phyloP scores from a whole-genome alignment of 2,329 filamentous ascomycete species.

The Pseudohalonectria lignicola region DNA sequence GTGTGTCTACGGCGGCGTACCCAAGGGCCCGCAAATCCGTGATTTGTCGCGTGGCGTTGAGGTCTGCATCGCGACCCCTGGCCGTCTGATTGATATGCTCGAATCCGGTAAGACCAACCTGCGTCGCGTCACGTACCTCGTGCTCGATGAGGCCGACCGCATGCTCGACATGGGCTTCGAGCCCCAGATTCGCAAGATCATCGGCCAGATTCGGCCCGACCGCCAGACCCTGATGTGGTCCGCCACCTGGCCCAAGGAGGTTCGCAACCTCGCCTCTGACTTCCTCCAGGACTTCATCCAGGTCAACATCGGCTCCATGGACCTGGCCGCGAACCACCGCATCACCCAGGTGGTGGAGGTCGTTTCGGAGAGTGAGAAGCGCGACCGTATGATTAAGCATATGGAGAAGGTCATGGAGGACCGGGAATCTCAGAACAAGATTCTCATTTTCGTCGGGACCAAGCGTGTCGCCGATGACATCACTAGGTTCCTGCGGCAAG shows the following conservation, averaged over 20 bases:
- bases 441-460: constrained; percentile 84
- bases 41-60: constrained; percentile 92
- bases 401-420: constrained; percentile 97
- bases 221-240: constrained; percentile 99
- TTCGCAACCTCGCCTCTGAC: constrained; percentile 80
- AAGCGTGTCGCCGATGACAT: constrained; percentile 98
- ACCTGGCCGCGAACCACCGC: constrained; percentile 91
- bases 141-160: constrained; percentile 96
- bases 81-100: constrained; percentile 96
- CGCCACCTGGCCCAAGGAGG: constrained; percentile 98
- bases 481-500: constrained; percentile 91
- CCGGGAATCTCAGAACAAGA: constrained; percentile 87
- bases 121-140: constrained; percentile 92
- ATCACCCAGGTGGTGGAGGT: constrained; percentile 98
- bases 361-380: constrained; percentile 93
- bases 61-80: constrained; percentile 96
- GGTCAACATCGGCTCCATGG: constrained; percentile 96
- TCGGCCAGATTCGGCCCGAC: constrained; percentile 92
- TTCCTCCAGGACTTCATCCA: constrained; percentile 96
- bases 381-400: constrained; percentile 93
- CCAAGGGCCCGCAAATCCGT: constrained; percentile 92
- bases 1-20: constrained; percentile 97
- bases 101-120: constrained; percentile 97
- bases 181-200: constrained; percentile 98
- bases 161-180: constrained; percentile 99